Evolutionary conservation across 2,329 filamentous ascomycete species (phyloP).

Genomic region (Aspergillus vadensis): DNA sequence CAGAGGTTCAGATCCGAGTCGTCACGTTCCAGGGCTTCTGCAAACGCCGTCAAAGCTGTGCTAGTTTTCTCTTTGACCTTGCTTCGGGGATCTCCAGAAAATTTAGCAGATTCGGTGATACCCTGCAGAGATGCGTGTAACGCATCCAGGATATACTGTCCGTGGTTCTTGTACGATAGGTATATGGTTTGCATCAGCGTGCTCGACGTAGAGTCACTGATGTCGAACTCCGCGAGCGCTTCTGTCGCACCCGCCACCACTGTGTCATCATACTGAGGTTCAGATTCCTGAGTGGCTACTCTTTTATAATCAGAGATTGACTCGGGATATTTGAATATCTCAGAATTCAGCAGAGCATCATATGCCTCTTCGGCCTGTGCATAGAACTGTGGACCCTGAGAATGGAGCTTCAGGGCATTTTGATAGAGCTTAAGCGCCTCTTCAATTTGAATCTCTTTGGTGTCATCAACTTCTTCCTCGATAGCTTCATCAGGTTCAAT

Average conservation of each 20-base stretch:
- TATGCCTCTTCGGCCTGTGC: constrained; percentile 79
- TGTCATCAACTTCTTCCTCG: constrained; percentile 91
- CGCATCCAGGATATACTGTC: constrained; percentile 83
- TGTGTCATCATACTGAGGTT: constrained; percentile 42
- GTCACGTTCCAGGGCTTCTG: constrained; percentile 65
- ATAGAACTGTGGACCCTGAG: constrained; percentile 77
- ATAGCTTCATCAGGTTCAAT: constrained; percentile 88
- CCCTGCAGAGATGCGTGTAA: constrained; percentile 56
- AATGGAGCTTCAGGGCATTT: constrained; percentile 83
- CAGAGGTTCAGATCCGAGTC: constrained; percentile 66
- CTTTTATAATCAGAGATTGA: constrained; percentile 81
- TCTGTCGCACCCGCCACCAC: constrained; percentile 26
- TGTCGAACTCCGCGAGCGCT: constrained; percentile 55
- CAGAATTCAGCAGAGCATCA: constrained; percentile 79
- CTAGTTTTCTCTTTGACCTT: constrained; percentile 41
- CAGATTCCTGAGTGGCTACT: constrained; percentile 55
- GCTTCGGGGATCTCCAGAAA: constrained; percentile 15
- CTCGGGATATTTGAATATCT: constrained; percentile 91
- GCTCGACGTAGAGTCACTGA: constrained; percentile 73
- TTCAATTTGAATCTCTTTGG: constrained; percentile 94
- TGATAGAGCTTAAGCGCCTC: constrained; percentile 96
- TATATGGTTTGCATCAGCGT: constrained; percentile 88
- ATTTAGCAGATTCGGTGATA: constrained; percentile 18
- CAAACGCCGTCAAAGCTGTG: constrained; percentile 56
- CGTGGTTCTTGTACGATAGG: constrained; percentile 92